phyloP scores from a whole-genome alignment of 805 yeast species.

The Candida verbasci region DNA sequence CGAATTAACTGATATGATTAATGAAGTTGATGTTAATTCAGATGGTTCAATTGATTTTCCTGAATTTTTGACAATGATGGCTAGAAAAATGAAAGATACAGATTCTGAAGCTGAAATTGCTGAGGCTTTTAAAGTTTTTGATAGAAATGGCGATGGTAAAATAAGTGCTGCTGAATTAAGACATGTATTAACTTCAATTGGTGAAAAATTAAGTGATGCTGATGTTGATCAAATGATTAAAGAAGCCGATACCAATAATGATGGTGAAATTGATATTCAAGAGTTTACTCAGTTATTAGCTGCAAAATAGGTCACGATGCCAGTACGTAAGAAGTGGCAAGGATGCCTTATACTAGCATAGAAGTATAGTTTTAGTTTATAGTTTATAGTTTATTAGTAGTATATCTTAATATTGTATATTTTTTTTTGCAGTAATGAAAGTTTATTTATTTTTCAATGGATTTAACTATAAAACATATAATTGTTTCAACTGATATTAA shows the following conservation, averaged over 20 bases:
- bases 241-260: conserved; percentile 93
- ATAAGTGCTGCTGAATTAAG: conserved; percentile 95
- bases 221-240: conserved; percentile 97
- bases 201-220: conserved; percentile 93
- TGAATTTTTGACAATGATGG: conserved; percentile 43
- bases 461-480: too few relatives aligned
- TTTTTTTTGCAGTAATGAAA: too few relatives aligned
- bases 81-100: conserved; percentile 83
- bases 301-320: too few relatives aligned
- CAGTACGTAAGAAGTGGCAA: too few relatives aligned
- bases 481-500: too few relatives aligned
- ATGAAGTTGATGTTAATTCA: conserved; percentile 93
- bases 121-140: conserved; percentile 98
- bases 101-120: conserved; percentile 96
- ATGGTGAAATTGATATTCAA: conserved; percentile 95
- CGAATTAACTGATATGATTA: conserved; percentile 94
- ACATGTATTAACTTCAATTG: conserved; percentile 95
- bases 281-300: conserved; percentile 89
- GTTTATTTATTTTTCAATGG: too few relatives aligned
- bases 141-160: conserved; percentile 93
- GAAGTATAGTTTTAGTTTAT: too few relatives aligned
- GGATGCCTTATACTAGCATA: too few relatives aligned
- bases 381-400: too few relatives aligned
- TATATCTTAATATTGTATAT: too few relatives aligned
- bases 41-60: conserved; percentile 65